These are phyloP conservation scores for Aspergillus sp. DNA, from an alignment of 2,329 filamentous ascomycete species.

Conservation along the genomic window DNA sequence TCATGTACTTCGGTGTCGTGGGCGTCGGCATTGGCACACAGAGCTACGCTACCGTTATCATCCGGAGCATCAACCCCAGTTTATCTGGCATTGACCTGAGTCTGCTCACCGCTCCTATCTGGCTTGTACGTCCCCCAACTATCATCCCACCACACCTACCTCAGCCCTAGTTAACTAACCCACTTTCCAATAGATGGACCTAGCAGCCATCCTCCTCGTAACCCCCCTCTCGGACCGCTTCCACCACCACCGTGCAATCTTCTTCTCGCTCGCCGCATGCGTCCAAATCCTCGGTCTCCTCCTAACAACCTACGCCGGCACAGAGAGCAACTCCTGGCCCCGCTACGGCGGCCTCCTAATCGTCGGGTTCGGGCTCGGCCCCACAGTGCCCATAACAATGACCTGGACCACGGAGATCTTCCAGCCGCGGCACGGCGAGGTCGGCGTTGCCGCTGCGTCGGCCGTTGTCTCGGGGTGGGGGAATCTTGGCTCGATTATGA, in stretches of 20 bases:
- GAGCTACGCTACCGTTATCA: conserved; percentile 84
- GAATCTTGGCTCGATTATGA: conserved; percentile 81
- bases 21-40: conserved; percentile 90
- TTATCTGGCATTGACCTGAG: conserved; percentile 75
- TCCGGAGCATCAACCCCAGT: conserved; percentile 70
- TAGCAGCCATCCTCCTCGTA: conserved; percentile 80
- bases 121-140: conserved; percentile 64
- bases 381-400: conserved; percentile 91
- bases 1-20: conserved; percentile 96
- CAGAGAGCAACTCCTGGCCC: conserved; percentile 67
- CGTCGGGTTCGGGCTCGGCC: conserved; percentile 85
- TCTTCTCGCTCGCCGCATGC: conserved; percentile 74
- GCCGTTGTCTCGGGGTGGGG: conserved; percentile 84
- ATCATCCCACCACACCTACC: background rate
- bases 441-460: conserved; percentile 82
- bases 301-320: conserved; percentile 70
- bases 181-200: conserved; percentile 67
- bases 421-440: conserved; percentile 83
- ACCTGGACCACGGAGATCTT: conserved; percentile 91
- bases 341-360: conserved; percentile 86
- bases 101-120: conserved; percentile 85
- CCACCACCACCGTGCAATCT: conserved; percentile 73
- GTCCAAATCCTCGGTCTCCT: conserved; percentile 82
- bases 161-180: background rate
- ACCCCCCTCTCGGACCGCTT: conserved; percentile 87